phyloP scores from a whole-genome alignment of 2,329 filamentous ascomycete genomes.

The Colletotrichum liaoningense region DNA sequence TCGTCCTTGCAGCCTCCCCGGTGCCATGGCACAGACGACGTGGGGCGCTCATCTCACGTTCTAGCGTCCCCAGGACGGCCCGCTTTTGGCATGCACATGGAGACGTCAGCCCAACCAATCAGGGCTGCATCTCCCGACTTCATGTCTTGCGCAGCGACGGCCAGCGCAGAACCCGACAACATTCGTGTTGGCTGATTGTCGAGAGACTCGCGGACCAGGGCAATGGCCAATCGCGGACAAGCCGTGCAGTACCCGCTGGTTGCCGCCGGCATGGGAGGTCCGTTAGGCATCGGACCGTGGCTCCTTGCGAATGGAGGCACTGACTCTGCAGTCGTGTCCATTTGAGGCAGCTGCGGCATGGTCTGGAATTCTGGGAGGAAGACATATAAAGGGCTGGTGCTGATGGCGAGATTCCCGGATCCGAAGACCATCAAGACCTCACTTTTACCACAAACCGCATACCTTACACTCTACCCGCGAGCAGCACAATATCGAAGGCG shows the following conservation, averaged over 20 bases:
- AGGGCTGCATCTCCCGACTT: not conserved
- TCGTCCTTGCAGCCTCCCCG: not conserved
- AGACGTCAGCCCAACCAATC: not conserved
- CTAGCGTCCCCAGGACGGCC: not conserved
- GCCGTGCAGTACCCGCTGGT: not conserved
- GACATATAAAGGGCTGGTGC: not conserved
- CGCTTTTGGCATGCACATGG: not conserved
- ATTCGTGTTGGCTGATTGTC: not conserved
- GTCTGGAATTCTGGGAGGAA: not conserved
- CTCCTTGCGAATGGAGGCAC: not conserved
- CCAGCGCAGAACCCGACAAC: not conserved
- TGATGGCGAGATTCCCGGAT: not conserved
- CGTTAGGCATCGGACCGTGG: not conserved
- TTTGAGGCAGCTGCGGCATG: not conserved
- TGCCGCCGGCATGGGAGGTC: not conserved
- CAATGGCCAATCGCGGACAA: not conserved
- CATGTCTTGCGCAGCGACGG: not conserved
- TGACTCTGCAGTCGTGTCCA: not conserved
- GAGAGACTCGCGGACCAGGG: not conserved
- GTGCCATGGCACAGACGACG: not conserved
- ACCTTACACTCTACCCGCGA: not conserved
- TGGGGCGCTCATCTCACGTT: not conserved
- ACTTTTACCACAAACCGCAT: not conserved
- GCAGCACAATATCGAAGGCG: too few species aligned
- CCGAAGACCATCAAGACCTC: not conserved